Evolutionary conservation across 345 rosid genomes (phyloP).

Genomic region (Bruguiera parviflora): DNA sequence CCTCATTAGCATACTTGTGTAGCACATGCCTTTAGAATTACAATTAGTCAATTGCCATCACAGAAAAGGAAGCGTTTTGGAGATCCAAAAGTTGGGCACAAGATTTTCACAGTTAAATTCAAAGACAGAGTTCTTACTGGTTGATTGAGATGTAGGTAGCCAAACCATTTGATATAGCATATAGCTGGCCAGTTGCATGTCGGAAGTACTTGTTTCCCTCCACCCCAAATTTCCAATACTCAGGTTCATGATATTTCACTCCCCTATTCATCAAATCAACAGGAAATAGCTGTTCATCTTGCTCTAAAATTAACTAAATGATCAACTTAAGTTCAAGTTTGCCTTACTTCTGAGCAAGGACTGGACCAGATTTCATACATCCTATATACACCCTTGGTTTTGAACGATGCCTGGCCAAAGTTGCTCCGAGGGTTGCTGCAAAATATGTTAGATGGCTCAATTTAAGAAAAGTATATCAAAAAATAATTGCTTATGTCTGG

Average conservation of each 20-base stretch:
- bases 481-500: too few species aligned
- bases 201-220: constrained; percentile 95
- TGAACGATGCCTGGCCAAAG: constrained; percentile 63
- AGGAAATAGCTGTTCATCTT: background rate
- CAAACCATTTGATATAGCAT: constrained; percentile 79
- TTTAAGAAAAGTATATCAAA: background rate
- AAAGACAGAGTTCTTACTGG: constrained; percentile 48
- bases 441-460: constrained; percentile 8
- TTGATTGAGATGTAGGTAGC: constrained; percentile 86
- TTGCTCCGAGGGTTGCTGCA: constrained; percentile 93
- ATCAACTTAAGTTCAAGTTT: constrained; percentile 3
- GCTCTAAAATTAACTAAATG: background rate
- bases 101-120: background rate
- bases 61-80: constrained; percentile 1
- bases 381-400: constrained; percentile 83
- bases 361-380: constrained; percentile 98
- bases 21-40: constrained; percentile 62
- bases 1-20: constrained; percentile 86
- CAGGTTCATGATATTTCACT: constrained; percentile 95
- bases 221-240: constrained; percentile 96
- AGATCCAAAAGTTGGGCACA: background rate
- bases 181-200: constrained; percentile 97
- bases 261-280: constrained; percentile 49
- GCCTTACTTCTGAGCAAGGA: constrained; percentile 92
- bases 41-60: background rate